phyloP scores from a whole-genome alignment of 2,329 filamentous ascomycete genomes.

The Penicillium sp. region DNA sequence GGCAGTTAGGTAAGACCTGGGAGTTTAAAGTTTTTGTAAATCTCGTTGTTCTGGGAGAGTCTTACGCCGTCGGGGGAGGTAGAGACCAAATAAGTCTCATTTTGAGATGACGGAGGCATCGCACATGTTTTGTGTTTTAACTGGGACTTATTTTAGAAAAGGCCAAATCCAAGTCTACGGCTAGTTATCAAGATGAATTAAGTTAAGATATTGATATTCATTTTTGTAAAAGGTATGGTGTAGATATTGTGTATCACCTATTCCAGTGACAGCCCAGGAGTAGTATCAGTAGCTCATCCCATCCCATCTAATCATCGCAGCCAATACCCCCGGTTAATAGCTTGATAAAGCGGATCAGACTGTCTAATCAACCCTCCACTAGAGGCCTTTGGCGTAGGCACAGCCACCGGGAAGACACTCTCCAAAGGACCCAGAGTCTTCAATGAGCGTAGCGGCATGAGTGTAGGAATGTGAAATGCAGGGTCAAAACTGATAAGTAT shows the following conservation, averaged over 20 bases:
- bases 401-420: slow-evolving; percentile 12
- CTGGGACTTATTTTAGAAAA: too few relatives aligned
- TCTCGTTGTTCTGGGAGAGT: too few relatives aligned
- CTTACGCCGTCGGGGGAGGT: too few relatives aligned
- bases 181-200: not conserved
- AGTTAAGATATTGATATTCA: not conserved
- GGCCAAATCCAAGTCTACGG: not conserved
- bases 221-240: not conserved
- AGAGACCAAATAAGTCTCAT: too few relatives aligned
- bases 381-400: not conserved
- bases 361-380: slow-evolving; percentile 18
- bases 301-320: slow-evolving; percentile 18
- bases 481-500: slow-evolving; percentile 51
- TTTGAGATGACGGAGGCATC: too few relatives aligned
- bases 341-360: slow-evolving; percentile 23
- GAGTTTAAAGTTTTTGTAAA: too few relatives aligned
- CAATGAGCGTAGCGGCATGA: slow-evolving; percentile 13
- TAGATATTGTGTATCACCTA: not conserved
- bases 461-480: slow-evolving; percentile 30
- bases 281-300: not conserved
- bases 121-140: too few relatives aligned
- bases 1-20: too few relatives aligned
- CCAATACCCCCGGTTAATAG: slow-evolving; percentile 29
- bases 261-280: not conserved
- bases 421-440: not conserved